Evolutionary conservation across 192 early-diverging fungal genomes (phyloP).

Genomic region (Mortierella claussenii): DNA sequence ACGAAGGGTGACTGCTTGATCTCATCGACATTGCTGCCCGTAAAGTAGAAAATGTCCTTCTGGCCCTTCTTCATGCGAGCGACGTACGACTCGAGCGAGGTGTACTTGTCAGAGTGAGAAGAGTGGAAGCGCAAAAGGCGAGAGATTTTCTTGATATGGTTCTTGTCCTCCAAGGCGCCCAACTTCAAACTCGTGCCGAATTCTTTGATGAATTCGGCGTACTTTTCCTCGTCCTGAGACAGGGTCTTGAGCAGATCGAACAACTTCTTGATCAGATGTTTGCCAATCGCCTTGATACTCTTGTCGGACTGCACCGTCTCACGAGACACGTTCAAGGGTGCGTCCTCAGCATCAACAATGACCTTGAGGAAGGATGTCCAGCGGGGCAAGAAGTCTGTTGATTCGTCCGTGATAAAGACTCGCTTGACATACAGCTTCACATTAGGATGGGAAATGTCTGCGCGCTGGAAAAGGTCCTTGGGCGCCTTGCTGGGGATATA

Average conservation of each 20-base stretch:
- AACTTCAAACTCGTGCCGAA: constrained; percentile 86
- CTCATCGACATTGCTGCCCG: constrained; percentile 75
- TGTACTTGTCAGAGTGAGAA: constrained; percentile 63
- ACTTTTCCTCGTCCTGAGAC: constrained; percentile 75
- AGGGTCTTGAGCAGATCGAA: constrained; percentile 86
- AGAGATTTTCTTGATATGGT: constrained; percentile 77
- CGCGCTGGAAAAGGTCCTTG: constrained; percentile 62
- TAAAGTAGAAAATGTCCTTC: constrained; percentile 89
- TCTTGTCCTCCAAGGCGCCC: constrained; percentile 88
- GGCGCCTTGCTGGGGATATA: constrained; percentile 81
- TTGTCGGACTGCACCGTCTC: constrained; percentile 95
- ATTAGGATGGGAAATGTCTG: constrained; percentile 63
- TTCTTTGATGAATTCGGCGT: constrained; percentile 73
- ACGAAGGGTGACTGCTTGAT: constrained; percentile 90
- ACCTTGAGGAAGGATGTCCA: constrained; percentile 95
- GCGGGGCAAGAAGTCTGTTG: constrained; percentile 84
- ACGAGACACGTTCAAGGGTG: constrained; percentile 98
- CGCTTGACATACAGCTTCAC: constrained; percentile 95
- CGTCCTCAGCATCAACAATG: constrained; percentile 94
- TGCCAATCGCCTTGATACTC: constrained; percentile 83
- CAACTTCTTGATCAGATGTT: constrained; percentile 89
- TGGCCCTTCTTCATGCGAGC: constrained; percentile 91
- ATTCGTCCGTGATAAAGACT: constrained; percentile 97
- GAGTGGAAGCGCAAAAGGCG: constrained; percentile 86
- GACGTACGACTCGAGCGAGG: constrained; percentile 82